These are phyloP conservation scores for Fusarium dimerum DNA, from an alignment of 2,329 filamentous ascomycete genomes.

Conservation along the genomic window DNA sequence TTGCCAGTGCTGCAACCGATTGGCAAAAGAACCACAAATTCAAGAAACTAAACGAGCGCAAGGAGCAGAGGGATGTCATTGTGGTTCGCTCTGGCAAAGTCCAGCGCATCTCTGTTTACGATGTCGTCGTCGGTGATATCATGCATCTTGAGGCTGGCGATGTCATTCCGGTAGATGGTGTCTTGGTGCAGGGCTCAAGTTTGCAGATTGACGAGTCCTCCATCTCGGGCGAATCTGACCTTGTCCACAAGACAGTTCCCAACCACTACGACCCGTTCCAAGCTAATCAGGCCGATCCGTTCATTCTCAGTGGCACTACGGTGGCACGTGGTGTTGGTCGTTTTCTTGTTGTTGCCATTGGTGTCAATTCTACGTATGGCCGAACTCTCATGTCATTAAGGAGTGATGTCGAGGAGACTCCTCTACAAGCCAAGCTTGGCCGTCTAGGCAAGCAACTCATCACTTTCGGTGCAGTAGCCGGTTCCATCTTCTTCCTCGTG, in stretches of 20 bases:
- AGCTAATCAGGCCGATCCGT: slow-evolving; percentile 63
- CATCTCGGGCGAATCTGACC: slow-evolving; percentile 73
- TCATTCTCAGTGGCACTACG: slow-evolving; percentile 78
- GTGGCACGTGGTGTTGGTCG: slow-evolving; percentile 75
- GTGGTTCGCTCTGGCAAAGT: slow-evolving; percentile 74
- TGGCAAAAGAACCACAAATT: slow-evolving; percentile 83
- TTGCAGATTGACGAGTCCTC: slow-evolving; percentile 73
- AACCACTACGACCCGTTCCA: slow-evolving; percentile 62
- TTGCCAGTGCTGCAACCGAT: slow-evolving; percentile 77
- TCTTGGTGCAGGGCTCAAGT: slow-evolving; percentile 58
- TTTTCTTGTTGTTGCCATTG: slow-evolving; percentile 74
- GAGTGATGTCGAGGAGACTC: slow-evolving; percentile 76
- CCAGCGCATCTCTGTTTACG: slow-evolving; percentile 68
- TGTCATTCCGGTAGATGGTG: slow-evolving; percentile 68
- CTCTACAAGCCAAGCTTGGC: slow-evolving; percentile 76
- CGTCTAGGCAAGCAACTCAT: slow-evolving; percentile 74
- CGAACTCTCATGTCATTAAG: slow-evolving; percentile 78
- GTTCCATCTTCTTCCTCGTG: slow-evolving; percentile 43
- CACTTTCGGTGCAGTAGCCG: slow-evolving; percentile 42
- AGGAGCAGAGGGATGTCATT: slow-evolving; percentile 73
- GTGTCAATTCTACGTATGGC: slow-evolving; percentile 73
- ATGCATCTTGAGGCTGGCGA: slow-evolving; percentile 74
- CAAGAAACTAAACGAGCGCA: slow-evolving; percentile 77
- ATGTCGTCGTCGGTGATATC: slow-evolving; percentile 73
- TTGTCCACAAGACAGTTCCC: slow-evolving; percentile 63